Conservation (phyloP, 305 asterid genomes). For the Withania somnifera region DNA sequence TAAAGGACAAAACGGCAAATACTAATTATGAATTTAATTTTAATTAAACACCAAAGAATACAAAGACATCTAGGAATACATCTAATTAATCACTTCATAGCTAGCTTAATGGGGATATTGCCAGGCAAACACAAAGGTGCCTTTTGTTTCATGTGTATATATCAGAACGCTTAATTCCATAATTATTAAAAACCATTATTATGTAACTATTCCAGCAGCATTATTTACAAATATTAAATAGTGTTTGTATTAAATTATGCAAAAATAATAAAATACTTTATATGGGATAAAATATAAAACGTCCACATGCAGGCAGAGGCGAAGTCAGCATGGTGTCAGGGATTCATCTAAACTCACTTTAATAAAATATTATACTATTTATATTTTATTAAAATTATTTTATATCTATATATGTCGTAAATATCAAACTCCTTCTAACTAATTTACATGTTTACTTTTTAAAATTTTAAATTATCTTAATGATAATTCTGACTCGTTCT, state of each 20-base stretch:
- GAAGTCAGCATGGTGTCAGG: too few relatives aligned
- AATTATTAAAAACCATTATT: background rate
- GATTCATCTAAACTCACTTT: too few relatives aligned
- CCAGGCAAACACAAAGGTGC: constrained; percentile 6
- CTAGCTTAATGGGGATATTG: constrained; percentile 11
- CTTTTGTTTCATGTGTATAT: background rate
- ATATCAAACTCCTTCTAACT: too few relatives aligned
- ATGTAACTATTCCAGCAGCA: background rate
- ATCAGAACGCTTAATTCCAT: background rate
- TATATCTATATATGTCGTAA: too few relatives aligned
- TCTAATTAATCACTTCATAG: constrained; percentile 3
- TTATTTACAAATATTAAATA: background rate
- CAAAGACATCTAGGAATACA: constrained; percentile 20
- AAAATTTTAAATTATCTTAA: too few relatives aligned
- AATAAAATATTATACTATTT: too few relatives aligned
- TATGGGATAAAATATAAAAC: background rate
- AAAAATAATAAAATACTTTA: background rate
- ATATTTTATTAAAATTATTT: too few relatives aligned
- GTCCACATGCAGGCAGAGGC: too few relatives aligned
- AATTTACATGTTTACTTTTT: too few relatives aligned
- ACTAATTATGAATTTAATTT: constrained; percentile 3
- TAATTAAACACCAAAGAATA: constrained; percentile 31
- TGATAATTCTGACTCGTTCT: too few relatives aligned
- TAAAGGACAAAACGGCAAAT: constrained; percentile 42
- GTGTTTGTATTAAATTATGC: background rate